Evolutionary conservation across 2,329 filamentous ascomycete species (phyloP).

Genomic region (Huntiella moniliformis): DNA sequence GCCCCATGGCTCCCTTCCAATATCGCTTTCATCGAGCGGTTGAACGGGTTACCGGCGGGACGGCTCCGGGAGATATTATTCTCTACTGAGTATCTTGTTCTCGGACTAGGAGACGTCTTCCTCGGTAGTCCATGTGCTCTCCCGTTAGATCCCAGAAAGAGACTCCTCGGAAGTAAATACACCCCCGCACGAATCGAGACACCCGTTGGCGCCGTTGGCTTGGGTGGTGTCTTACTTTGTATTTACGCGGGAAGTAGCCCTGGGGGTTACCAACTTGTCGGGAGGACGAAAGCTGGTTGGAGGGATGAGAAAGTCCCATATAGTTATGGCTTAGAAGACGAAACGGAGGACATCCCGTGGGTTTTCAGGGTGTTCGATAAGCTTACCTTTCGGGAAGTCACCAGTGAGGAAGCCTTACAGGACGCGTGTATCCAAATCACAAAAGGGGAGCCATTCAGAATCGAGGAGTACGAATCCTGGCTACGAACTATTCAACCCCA

Average conservation of each 20-base stretch:
- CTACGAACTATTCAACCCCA: too few species aligned
- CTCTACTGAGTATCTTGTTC: constrained; percentile 20
- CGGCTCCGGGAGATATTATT: constrained; percentile 16
- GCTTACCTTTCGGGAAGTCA: constrained; percentile 15
- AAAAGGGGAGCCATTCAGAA: too few species aligned
- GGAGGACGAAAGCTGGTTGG: constrained; percentile 20
- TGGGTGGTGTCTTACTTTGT: constrained; percentile 22
- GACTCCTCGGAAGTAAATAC: constrained; percentile 21
- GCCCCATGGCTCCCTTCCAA: constrained; percentile 46
- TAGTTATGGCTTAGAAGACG: neutral
- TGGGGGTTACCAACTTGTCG: constrained; percentile 22
- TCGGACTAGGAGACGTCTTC: constrained; percentile 24
- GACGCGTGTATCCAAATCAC: too few species aligned
- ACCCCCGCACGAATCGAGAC: constrained; percentile 22
- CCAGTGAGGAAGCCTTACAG: too few species aligned
- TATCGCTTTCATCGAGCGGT: constrained; percentile 29
- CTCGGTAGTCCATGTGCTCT: constrained; percentile 21
- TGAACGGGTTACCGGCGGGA: constrained; percentile 17
- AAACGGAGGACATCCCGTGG: constrained; percentile 14
- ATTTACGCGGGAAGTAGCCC: constrained; percentile 22
- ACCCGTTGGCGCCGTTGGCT: constrained; percentile 19
- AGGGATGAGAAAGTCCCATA: constrained; percentile 12
- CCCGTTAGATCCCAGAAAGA: constrained; percentile 19
- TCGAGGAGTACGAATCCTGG: too few species aligned
- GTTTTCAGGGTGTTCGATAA: constrained; percentile 19